Evolutionary conservation across 176 grass and related monocot genomes (phyloP), one percentile per base, ranked within the genome.

Genomic region (Chloris gayana): DNA sequence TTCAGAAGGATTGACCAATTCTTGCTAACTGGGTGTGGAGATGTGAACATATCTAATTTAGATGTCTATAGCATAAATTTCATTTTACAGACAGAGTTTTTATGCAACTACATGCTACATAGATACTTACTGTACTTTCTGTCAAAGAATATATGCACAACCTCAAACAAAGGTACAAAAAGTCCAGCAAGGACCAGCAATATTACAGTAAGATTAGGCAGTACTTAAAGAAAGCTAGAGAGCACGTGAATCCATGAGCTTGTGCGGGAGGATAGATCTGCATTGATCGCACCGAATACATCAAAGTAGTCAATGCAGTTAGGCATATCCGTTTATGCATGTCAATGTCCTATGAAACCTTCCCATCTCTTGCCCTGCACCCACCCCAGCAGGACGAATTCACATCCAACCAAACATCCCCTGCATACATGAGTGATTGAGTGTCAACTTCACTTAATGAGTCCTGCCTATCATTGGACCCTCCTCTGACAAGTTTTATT

Each of bases 231-330:
- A 34, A 64, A 37, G 17, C 26, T 17, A 83, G 49, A 22, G 67
- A 27, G 29, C 54, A 34, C 61, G 69, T 69, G 38, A 80, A 75
- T 80, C 70, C 76, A 83, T 53, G 31, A 79, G 60, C 19, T 69
- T 53, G 14, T 84, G 41, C 62, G 73, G 81, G 38, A 72, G 38
- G 30, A 38, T 72, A 73, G 59, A 74, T 73, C 86, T 30, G 6
- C 75, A 88, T 74, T 79, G 19, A 79, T 79, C 69, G n/a, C 60
- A 73, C 59, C 64, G 39, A 79, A 84, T 84, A 34, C 32, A 84
- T 88, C 44, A 80, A 33, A 63, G n/a, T 78, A 39, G 63, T 31
- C 31, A 80, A 79, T 44, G 37, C 31, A 27, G 41, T 51, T 75
- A 75, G 19, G 69, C 76, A n/a, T 74, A 76, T 68, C 5, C 24